Conservation (phyloP, 2,329 filamentous ascomycete species). For the Fusarium sp. region DNA sequence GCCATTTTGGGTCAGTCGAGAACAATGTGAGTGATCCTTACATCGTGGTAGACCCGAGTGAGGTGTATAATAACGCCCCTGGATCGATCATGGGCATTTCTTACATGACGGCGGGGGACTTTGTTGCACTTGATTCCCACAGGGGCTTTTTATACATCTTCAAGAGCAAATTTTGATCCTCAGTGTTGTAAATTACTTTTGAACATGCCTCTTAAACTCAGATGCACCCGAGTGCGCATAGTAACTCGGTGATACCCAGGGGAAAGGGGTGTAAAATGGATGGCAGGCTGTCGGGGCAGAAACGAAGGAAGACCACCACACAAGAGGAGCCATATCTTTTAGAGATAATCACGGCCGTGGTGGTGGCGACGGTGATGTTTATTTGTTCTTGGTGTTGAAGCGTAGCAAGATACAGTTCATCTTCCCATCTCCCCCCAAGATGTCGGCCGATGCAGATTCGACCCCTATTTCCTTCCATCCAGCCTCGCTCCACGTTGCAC, state of each 20-base stretch:
- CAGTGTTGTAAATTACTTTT: neutral
- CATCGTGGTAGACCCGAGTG: neutral
- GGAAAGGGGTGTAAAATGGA: neutral
- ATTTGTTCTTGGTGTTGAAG: neutral
- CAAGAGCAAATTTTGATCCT: accelerated
- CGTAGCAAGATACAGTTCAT: neutral
- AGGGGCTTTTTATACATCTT: neutral
- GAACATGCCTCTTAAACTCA: neutral
- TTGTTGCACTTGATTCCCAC: neutral
- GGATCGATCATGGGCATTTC: neutral
- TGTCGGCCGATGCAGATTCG: neutral
- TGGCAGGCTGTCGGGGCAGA: neutral
- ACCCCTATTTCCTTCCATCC: neutral
- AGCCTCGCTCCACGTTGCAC: neutral
- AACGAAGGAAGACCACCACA: neutral
- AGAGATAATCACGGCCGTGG: neutral
- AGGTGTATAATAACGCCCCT: neutral
- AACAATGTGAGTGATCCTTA: neutral
- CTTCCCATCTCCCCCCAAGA: neutral
- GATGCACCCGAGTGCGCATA: neutral
- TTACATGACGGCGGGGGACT: neutral
- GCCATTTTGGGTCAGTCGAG: too few relatives aligned
- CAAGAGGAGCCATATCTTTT: accelerated
- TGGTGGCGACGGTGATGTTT: neutral
- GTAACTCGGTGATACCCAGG: neutral